Evolutionary conservation across 169 alveolate genomes (phyloP), one percentile per base, ranked within the genome.

Genomic region (Toxoplasma gondii): DNA sequence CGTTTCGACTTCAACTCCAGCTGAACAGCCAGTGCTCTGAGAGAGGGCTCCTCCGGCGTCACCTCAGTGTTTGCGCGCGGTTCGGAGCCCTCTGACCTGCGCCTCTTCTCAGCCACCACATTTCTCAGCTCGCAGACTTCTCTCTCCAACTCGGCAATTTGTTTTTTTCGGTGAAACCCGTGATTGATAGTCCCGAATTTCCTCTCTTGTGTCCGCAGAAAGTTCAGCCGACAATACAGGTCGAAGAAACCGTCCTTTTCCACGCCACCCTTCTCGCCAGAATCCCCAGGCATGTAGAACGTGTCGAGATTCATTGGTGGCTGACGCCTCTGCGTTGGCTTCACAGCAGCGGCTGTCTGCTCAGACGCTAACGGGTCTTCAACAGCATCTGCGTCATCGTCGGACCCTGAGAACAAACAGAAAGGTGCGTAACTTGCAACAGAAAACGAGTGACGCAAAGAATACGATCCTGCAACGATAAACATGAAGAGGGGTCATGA

Each of bases 231-330:
- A 31, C 90, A 82, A 38, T 82, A 82, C 38, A 82, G 4, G 34
- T 82, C 90, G 41, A 82, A 82, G 54, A 82, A 82, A 7, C 67
- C 90, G 64, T 82, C 67, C 39, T 82, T 43, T 24, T 82, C 90
- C 41, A 7, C 64, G 1, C 1, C 38, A 16, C 90, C 67, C 41
- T 19, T 22, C 4, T 39, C 36, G 10, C 41, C 67, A 9, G 53
- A 9, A 16, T 82, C 90, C 19, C 45, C 49, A 7, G 86, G 44
- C 29, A n/a, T 27, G 86, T 78, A 78, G 86, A 78, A 78, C 44
- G 86, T 78, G 39, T 78, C 86, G n/a, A 78, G 45, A 45, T n/a
- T 78, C 86, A 78, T 78, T 12, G 86, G 86, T 2, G 86, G 86
- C 86, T 78, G 86, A 12, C 86, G 86, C 2, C 86, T 41, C 39